These are phyloP conservation scores for Solanum chacoense DNA, from an alignment of 305 asterid species.

Conservation along the genomic window DNA sequence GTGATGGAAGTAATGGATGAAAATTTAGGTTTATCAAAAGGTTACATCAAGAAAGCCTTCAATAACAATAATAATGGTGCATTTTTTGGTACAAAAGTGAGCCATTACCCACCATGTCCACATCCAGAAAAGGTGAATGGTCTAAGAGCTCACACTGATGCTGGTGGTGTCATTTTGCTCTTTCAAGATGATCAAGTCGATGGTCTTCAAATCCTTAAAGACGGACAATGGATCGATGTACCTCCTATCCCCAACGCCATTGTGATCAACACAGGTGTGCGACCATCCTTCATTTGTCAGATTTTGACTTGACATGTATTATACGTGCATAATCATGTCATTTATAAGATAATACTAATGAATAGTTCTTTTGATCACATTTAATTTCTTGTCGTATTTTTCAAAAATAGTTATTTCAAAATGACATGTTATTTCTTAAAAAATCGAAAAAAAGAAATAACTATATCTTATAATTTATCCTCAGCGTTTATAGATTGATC, in stretches of 20 bases:
- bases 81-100: constrained; percentile 83
- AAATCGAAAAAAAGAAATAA: too few relatives aligned
- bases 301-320: not conserved
- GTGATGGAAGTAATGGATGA: constrained; percentile 79
- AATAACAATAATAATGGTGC: constrained; percentile 24
- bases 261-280: constrained; percentile 47
- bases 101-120: constrained; percentile 92
- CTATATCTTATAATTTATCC: too few relatives aligned
- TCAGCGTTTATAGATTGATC: too few relatives aligned
- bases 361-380: not conserved
- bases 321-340: not conserved
- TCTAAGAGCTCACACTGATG: constrained; percentile 90
- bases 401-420: too few relatives aligned
- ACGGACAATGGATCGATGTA: constrained; percentile 68
- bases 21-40: constrained; percentile 54
- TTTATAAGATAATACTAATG: not conserved
- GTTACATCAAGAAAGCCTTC: constrained; percentile 59
- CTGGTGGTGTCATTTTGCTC: constrained; percentile 76
- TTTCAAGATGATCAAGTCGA: constrained; percentile 71
- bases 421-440: too few relatives aligned
- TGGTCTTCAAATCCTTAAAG: constrained; percentile 73
- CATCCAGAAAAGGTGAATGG: constrained; percentile 62
- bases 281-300: not conserved
- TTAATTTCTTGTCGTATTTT: not conserved
- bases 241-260: constrained; percentile 57